Percentiles rank a stretch among this genome's conserved stretches.
phyloP scores from a whole-genome alignment of 2,329 filamentous ascomycete genomes.

The Cryphonectria naterciae region DNA sequence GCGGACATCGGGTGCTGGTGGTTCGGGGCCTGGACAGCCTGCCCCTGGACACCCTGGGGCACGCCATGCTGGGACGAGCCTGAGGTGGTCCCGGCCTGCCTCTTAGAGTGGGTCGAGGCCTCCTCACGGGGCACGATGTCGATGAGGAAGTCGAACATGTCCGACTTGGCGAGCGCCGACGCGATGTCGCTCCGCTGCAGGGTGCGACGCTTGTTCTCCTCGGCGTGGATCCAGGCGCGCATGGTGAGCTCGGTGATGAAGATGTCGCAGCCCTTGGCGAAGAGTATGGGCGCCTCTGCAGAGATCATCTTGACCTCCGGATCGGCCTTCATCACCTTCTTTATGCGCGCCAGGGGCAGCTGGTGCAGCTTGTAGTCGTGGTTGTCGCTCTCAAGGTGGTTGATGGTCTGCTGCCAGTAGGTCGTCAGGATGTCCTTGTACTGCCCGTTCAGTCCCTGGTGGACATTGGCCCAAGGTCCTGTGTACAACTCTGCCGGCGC shows the following conservation, averaged over 20 bases:
- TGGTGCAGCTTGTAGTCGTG: slow-evolving; percentile 99
- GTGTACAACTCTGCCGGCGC: slow-evolving; percentile 94
- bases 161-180: slow-evolving; percentile 91
- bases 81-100: slow-evolving; percentile 60
- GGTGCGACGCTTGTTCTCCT: slow-evolving; percentile 97
- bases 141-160: slow-evolving; percentile 99
- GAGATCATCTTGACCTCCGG: slow-evolving; percentile 99
- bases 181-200: slow-evolving; percentile 96
- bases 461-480: slow-evolving; percentile 95
- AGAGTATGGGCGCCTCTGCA: slow-evolving; percentile 94
- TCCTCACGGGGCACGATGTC: slow-evolving; percentile 98
- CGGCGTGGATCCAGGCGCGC: slow-evolving; percentile 98
- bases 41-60: slow-evolving; percentile 56
- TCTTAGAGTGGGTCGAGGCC: slow-evolving; percentile 82
- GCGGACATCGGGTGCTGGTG: slow-evolving; percentile 63
- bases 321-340: slow-evolving; percentile 99
- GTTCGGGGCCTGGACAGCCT: slow-evolving; percentile 60
- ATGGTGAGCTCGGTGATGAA: slow-evolving; percentile 99
- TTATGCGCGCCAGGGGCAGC: slow-evolving; percentile 94
- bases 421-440: slow-evolving; percentile 98
- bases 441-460: slow-evolving; percentile 88
- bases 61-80: slow-evolving; percentile 47
- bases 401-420: slow-evolving; percentile 99
- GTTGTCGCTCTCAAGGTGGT: slow-evolving; percentile 88
- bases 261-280: slow-evolving; percentile 98